Conservation (phyloP, 805 yeast genomes). For the Candida ponderosae region DNA sequence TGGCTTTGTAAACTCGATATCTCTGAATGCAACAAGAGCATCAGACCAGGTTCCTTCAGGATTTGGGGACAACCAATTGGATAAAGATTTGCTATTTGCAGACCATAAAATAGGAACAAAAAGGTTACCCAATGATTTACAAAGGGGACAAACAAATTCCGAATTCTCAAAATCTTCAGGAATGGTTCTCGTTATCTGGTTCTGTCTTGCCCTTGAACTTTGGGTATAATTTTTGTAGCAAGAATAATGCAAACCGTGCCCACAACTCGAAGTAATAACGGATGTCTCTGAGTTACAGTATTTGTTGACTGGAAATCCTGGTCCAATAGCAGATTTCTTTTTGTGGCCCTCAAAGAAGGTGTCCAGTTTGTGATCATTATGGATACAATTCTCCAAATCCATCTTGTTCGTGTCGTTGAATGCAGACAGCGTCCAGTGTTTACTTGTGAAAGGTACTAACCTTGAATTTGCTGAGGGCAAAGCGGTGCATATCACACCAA, state of each 20-base stretch:
- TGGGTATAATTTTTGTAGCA: constrained; percentile 64
- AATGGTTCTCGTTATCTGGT: constrained; percentile 72
- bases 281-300: constrained; percentile 29
- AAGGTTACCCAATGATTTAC: constrained; percentile 79
- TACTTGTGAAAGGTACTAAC: constrained; percentile 52
- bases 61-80: constrained; percentile 2
- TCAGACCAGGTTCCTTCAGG: constrained; percentile 11
- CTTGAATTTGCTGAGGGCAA: constrained; percentile 54
- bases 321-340: constrained; percentile 47
- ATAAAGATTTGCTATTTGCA: constrained; percentile 28
- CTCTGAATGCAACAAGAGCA: constrained; percentile 6
- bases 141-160: constrained; percentile 84
- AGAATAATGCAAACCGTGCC: constrained; percentile 85
- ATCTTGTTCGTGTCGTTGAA: constrained; percentile 35
- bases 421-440: constrained; percentile 59
- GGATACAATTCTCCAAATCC: constrained; percentile 9
- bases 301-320: constrained; percentile 49
- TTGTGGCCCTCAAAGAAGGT: constrained; percentile 28
- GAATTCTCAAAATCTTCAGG: constrained; percentile 67
- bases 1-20: constrained; percentile 4
- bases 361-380: constrained; percentile 27
- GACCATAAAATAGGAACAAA: constrained; percentile 72
- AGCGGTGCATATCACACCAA: constrained; percentile 66
- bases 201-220: constrained; percentile 46
- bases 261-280: constrained; percentile 66